Conservation (phyloP, 176 grass and related monocot species). For the Triticum dicoccoides region DNA sequence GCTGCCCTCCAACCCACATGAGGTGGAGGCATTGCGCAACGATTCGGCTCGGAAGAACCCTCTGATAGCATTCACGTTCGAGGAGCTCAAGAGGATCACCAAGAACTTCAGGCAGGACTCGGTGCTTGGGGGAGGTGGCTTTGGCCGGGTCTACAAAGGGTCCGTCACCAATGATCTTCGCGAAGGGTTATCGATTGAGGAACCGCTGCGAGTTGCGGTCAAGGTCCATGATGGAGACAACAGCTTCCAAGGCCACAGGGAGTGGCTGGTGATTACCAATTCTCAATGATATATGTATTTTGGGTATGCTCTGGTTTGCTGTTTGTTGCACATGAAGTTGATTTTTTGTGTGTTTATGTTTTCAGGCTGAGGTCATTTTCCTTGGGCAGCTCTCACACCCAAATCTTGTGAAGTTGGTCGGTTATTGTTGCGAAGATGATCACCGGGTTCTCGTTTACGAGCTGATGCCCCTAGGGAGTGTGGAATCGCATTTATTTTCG, state of each 20-base stretch:
- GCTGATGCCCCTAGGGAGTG: constrained; percentile 73
- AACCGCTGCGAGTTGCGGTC: constrained; percentile 59
- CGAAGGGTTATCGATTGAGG: constrained; percentile 41
- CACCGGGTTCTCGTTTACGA: constrained; percentile 78
- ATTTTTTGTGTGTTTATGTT: neutral
- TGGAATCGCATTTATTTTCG: constrained; percentile 73
- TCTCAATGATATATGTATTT: neutral
- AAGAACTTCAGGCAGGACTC: constrained; percentile 78
- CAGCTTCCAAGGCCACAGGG: constrained; percentile 73
- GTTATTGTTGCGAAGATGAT: constrained; percentile 71
- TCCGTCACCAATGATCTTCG: constrained; percentile 39
- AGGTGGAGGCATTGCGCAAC: constrained; percentile 56
- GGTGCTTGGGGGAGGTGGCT: constrained; percentile 62
- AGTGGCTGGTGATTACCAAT: constrained; percentile 65
- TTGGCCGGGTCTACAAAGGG: constrained; percentile 83
- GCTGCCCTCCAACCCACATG: constrained; percentile 64
- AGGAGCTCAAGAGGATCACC: constrained; percentile 69
- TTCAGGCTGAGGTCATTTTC: constrained; percentile 84
- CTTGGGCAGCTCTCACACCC: constrained; percentile 82
- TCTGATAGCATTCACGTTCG: constrained; percentile 75
- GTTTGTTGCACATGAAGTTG: neutral
- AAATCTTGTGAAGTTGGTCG: constrained; percentile 82
- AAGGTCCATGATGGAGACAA: constrained; percentile 90
- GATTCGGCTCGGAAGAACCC: constrained; percentile 55
- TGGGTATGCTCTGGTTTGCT: neutral